phyloP scores from a whole-genome alignment of 164 flowering plant genomes.

The Chloranthus sessilifolius region DNA sequence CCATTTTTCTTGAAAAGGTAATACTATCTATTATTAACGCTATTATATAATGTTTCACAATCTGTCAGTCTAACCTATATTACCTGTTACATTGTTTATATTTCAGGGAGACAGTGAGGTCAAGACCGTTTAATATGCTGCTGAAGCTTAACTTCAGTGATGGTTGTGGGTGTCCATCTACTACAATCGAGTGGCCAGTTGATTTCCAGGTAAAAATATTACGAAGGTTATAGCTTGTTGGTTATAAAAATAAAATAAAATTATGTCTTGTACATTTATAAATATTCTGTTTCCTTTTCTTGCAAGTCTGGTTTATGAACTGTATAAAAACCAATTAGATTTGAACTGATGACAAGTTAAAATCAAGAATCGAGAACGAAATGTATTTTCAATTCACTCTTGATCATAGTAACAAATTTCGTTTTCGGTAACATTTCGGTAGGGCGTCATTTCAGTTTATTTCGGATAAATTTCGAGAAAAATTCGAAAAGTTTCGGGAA shows the following conservation, averaged over 20 bases:
- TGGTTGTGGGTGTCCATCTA: constrained; percentile 60
- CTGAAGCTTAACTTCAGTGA: constrained; percentile 70
- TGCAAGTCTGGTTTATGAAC: too few species aligned
- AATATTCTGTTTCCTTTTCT: not conserved
- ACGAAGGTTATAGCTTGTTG: not conserved
- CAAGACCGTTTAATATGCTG: constrained; percentile 49
- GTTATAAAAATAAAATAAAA: not conserved
- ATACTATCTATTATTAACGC: not conserved
- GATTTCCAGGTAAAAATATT: constrained; percentile 58
- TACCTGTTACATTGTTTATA: not conserved
- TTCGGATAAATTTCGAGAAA: too few species aligned
- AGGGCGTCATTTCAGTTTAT: too few species aligned
- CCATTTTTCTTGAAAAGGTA: constrained; percentile 56
- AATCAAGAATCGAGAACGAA: too few species aligned
- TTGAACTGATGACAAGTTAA: too few species aligned
- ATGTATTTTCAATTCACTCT: too few species aligned
- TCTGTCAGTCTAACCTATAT: not conserved
- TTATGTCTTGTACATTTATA: not conserved
- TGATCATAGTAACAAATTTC: too few species aligned
- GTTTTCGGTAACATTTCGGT: too few species aligned
- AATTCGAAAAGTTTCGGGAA: too few species aligned
- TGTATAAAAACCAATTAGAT: too few species aligned
- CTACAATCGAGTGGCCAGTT: constrained; percentile 53
- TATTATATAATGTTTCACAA: not conserved
- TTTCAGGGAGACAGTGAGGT: constrained; percentile 56